These are phyloP conservation scores for Fusarium sulawesiense DNA, from an alignment of 2,329 filamentous ascomycete genomes.

Conservation along the genomic window DNA sequence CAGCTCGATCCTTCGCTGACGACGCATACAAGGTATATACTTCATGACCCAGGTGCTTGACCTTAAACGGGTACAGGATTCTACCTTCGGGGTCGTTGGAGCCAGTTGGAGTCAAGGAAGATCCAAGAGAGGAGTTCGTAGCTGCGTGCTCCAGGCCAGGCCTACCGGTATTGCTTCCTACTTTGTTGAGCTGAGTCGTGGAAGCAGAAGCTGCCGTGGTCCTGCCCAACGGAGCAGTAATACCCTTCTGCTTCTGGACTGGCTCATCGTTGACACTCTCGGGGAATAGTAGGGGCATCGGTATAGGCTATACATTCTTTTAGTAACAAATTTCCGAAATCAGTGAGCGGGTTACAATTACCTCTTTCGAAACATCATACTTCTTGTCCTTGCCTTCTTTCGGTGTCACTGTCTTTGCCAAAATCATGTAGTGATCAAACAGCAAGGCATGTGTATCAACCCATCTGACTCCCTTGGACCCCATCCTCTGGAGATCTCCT, in stretches of 20 bases:
- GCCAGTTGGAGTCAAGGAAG: slow-evolving; percentile 57
- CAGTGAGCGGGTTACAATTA: slow-evolving; percentile 54
- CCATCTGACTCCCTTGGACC: slow-evolving; percentile 90
- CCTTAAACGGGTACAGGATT: slow-evolving; percentile 91
- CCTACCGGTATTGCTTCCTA: slow-evolving; percentile 63
- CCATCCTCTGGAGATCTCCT: slow-evolving; percentile 89
- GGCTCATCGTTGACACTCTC: slow-evolving; percentile 94
- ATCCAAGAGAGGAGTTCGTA: slow-evolving; percentile 73
- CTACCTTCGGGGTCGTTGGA: slow-evolving; percentile 80
- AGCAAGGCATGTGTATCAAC: slow-evolving; percentile 93
- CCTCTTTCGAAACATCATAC: slow-evolving; percentile 93
- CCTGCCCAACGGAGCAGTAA: slow-evolving; percentile 70
- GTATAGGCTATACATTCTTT: slow-evolving; percentile 73
- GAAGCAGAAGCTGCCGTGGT: slow-evolving; percentile 71
- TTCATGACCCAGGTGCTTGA: slow-evolving; percentile 95
- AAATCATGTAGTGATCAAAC: slow-evolving; percentile 95
- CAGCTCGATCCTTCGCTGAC: slow-evolving; percentile 76
- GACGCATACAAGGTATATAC: slow-evolving; percentile 91
- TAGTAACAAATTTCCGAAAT: slow-evolving; percentile 25
- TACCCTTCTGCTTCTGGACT: slow-evolving; percentile 83
- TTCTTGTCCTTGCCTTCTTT: slow-evolving; percentile 80
- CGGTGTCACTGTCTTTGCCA: slow-evolving; percentile 81
- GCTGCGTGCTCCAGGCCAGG: slow-evolving; percentile 74
- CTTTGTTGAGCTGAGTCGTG: slow-evolving; percentile 68
- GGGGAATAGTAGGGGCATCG: slow-evolving; percentile 93